Percentiles rank a stretch among this genome's conserved stretches.
These are phyloP conservation scores for Schoenoplectus tabernaemontani DNA, from an alignment of 202 grass and related monocot genomes.

Conservation along the genomic window DNA sequence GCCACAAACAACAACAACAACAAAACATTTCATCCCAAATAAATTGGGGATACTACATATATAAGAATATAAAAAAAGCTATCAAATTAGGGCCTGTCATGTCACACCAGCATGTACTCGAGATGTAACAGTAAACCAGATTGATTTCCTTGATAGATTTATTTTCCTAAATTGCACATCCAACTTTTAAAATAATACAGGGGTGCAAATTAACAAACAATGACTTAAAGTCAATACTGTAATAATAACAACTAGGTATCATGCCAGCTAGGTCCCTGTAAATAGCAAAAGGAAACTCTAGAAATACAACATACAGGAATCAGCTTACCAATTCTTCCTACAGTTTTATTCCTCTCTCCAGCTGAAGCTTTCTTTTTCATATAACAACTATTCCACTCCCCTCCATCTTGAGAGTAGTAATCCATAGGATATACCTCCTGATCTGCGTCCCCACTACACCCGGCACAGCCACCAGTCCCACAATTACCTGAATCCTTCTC, in stretches of 20 bases:
- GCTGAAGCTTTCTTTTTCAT: conserved; percentile 53
- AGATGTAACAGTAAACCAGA: neutral
- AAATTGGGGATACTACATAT: neutral
- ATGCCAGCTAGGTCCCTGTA: neutral
- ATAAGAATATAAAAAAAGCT: neutral
- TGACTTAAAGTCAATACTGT: neutral
- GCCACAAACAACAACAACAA: neutral
- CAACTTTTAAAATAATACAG: neutral
- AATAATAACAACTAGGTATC: neutral
- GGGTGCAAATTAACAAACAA: neutral
- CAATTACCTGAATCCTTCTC: conserved; percentile 38
- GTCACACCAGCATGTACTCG: neutral
- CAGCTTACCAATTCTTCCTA: conserved; percentile 40
- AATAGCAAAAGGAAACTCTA: neutral
- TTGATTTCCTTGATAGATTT: neutral
- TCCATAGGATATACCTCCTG: conserved; percentile 72
- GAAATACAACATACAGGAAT: neutral
- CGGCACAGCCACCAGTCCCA: conserved; percentile 15
- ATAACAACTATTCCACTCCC: conserved; percentile 92
- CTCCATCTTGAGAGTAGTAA: conserved; percentile 89
- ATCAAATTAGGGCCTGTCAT: neutral
- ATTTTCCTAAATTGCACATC: neutral
- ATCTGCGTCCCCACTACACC: conserved; percentile 32
- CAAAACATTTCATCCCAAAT: neutral
- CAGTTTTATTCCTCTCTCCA: conserved; percentile 34